phyloP scores from a whole-genome alignment of 2,329 filamentous ascomycete genomes.

The Xylariaceae sp. region DNA sequence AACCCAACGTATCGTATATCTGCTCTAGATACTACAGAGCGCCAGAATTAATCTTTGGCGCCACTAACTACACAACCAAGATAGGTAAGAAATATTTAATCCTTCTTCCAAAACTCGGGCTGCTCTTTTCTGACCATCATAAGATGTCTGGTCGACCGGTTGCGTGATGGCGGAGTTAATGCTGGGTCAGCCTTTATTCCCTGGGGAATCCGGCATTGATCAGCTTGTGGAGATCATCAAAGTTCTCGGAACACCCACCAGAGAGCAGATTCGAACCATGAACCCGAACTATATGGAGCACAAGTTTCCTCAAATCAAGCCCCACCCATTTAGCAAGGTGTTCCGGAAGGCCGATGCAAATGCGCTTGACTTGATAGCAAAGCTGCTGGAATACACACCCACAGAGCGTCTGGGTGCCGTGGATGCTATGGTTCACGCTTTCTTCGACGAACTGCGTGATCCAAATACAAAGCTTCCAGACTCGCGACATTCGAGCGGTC shows the following conservation, averaged over 20 bases:
- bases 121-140: slow-evolving; percentile 7
- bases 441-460: slow-evolving; percentile 95
- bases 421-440: slow-evolving; percentile 96
- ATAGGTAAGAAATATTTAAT: slow-evolving; percentile 65
- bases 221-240: slow-evolving; percentile 99
- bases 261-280: slow-evolving; percentile 99
- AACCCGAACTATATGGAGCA: slow-evolving; percentile 99
- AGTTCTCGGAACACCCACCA: slow-evolving; percentile 90
- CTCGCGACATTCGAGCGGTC: slow-evolving; percentile 80
- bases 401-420: slow-evolving; percentile 91
- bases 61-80: slow-evolving; percentile 99
- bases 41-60: slow-evolving; percentile 95
- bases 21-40: slow-evolving; percentile 98
- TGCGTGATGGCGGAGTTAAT: slow-evolving; percentile 99
- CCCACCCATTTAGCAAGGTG: slow-evolving; percentile 98
- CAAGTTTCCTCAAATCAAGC: slow-evolving; percentile 99
- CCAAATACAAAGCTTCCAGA: slow-evolving; percentile 88
- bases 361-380: slow-evolving; percentile 91
- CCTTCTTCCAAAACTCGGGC: neutral
- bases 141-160: slow-evolving; percentile 98
- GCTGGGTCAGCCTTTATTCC: slow-evolving; percentile 96
- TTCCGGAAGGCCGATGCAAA: slow-evolving; percentile 93
- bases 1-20: slow-evolving; percentile 99
- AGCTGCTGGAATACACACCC: slow-evolving; percentile 92
- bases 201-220: slow-evolving; percentile 96